phyloP scores from a whole-genome alignment of 2,329 filamentous ascomycete species.

The Dactylonectria macrodidyma region DNA sequence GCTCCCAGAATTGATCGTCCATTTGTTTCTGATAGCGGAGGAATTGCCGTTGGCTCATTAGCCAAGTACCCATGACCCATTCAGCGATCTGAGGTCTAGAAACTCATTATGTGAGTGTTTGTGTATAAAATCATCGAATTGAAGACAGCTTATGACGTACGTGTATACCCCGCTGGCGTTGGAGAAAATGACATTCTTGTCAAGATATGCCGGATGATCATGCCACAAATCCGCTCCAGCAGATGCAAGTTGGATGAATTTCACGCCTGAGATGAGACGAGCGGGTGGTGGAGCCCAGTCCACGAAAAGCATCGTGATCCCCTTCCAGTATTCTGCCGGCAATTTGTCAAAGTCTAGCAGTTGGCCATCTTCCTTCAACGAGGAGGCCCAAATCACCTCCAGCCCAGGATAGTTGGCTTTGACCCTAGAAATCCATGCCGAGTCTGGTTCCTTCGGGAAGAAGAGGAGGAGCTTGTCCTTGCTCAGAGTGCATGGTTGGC shows the following conservation, averaged over 20 bases:
- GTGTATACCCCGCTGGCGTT: constrained; percentile 1
- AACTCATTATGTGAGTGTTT: too few relatives aligned
- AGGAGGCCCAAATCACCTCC: background rate
- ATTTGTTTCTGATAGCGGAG: constrained; percentile 49
- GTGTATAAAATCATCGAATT: too few relatives aligned
- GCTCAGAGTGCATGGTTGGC: background rate
- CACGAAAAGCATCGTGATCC: background rate
- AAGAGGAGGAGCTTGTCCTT: constrained; percentile 5
- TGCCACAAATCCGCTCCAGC: constrained; percentile 2
- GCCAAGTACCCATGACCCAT: constrained; percentile 53
- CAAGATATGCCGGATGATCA: background rate
- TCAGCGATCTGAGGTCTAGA: constrained; percentile 53
- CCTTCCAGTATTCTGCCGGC: background rate
- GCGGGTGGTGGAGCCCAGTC: background rate
- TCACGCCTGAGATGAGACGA: background rate
- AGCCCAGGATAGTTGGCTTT: background rate
- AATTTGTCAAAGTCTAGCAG: background rate
- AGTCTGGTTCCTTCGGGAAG: background rate
- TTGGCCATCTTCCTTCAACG: background rate
- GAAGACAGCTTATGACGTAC: background rate
- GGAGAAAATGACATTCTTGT: background rate
- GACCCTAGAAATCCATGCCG: background rate
- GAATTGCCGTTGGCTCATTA: constrained; percentile 36
- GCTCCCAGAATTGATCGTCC: constrained; percentile 36
- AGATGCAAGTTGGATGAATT: constrained; percentile 1